phyloP scores from a whole-genome alignment of 495 filamentous ascomycete genomes.

The Penicillium bialowiezense region DNA sequence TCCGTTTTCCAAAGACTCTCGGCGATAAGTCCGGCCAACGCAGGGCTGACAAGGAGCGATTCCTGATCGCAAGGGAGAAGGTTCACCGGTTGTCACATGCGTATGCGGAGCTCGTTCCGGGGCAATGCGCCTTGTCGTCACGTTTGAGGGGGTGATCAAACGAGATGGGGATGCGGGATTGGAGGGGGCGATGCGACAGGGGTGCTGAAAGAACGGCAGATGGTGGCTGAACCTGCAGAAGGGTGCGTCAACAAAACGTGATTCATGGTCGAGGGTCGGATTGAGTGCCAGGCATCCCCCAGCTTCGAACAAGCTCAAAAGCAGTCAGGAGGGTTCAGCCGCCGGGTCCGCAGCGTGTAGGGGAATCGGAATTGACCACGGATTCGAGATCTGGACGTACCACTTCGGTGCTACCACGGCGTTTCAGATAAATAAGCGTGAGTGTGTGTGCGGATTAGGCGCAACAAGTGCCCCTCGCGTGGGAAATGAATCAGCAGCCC shows the following conservation, averaged over 20 bases:
- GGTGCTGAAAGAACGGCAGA: conserved; percentile 19
- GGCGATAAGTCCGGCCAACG: background rate
- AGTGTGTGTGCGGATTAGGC: conserved; percentile 21
- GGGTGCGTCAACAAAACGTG: conserved; percentile 10
- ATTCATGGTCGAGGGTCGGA: background rate
- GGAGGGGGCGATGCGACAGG: conserved; percentile 25
- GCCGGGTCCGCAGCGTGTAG: conserved; percentile 1
- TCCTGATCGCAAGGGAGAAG: conserved; percentile 2
- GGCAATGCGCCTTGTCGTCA: background rate
- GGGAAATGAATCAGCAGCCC: no score
- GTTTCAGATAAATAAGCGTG: conserved; percentile 31
- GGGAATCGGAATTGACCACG: background rate
- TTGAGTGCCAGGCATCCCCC: conserved; percentile 19
- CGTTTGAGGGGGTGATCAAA: conserved; percentile 5
- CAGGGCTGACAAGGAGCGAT: no score
- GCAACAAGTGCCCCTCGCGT: conserved; percentile 29
- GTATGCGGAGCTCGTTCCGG: background rate
- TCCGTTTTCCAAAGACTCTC: background rate
- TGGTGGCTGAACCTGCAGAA: conserved; percentile 20
- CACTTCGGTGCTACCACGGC: conserved; percentile 8
- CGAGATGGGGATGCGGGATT: conserved; percentile 12
- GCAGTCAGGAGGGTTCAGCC: conserved; percentile 8
- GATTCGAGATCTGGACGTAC: conserved; percentile 13
- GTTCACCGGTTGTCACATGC: conserved; percentile 3
- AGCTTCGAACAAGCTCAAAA: conserved; percentile 8